A percentile compares a stretch with the other conserved stretches of the same genome.
These are phyloP conservation scores for Talaromyces islandicus DNA, from an alignment of 2,329 filamentous ascomycete genomes.

Conservation along the genomic window DNA sequence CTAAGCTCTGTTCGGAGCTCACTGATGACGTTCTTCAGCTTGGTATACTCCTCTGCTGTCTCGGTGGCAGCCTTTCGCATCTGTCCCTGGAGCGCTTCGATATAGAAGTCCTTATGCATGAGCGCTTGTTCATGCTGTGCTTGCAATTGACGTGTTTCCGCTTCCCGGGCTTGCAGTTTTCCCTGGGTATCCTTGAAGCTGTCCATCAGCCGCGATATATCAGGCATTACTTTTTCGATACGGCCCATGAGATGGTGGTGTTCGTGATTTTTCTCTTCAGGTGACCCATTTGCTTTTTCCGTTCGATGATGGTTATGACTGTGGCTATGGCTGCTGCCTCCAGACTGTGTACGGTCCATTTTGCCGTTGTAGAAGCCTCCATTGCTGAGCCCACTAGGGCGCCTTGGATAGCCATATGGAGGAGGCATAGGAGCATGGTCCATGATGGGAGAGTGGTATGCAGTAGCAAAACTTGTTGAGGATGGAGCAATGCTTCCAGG, in stretches of 20 bases:
- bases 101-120: constrained; percentile 49
- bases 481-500: constrained; percentile 21
- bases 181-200: constrained; percentile 48
- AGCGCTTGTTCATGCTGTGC: constrained; percentile 46
- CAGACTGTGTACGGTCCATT: constrained; percentile 1
- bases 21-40: constrained; percentile 37
- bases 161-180: constrained; percentile 45
- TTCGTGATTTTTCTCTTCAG: constrained; percentile 17
- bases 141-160: constrained; percentile 44
- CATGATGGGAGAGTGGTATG: constrained; percentile 32
- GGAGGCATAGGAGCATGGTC: constrained; percentile 25
- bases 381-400: constrained; percentile 14
- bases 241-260: constrained; percentile 36
- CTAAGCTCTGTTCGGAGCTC: constrained; percentile 47
- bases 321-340: constrained; percentile 6
- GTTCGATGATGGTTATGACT: not conserved
- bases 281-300: constrained; percentile 1
- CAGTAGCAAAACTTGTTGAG: constrained; percentile 22
- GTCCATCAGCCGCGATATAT: constrained; percentile 37
- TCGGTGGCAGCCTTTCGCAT: constrained; percentile 45
- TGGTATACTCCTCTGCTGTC: constrained; percentile 43
- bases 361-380: constrained; percentile 14
- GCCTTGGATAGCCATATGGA: constrained; percentile 24
- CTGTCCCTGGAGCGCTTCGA: constrained; percentile 46
- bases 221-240: constrained; percentile 42